Conservation (phyloP, 2,329 filamentous ascomycete species). For the Fusarium newnesense region DNA sequence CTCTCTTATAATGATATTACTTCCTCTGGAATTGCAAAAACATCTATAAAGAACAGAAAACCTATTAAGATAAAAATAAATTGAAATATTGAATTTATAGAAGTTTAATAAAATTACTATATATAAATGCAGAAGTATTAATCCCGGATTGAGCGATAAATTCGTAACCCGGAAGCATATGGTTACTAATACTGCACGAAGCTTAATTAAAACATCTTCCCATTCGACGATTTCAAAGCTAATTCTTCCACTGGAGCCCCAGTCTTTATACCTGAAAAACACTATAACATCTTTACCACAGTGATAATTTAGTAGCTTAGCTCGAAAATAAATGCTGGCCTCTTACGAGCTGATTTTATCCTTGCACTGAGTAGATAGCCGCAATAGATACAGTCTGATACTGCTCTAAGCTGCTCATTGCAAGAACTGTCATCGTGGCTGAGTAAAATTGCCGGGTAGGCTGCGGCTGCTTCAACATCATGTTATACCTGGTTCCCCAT, state of each 20-base stretch:
- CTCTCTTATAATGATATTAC: no score
- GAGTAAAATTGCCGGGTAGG: background rate
- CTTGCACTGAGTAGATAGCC: background rate
- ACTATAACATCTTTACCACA: no score
- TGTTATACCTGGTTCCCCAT: background rate
- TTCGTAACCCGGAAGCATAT: background rate
- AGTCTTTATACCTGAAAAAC: background rate
- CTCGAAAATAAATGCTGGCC: background rate
- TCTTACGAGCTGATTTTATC: background rate
- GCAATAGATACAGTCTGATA: background rate
- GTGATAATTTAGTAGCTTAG: no score
- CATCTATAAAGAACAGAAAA: no score
- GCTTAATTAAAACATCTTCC: background rate
- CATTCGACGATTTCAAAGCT: background rate
- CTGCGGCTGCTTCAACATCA: background rate
- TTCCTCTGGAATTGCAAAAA: no score
- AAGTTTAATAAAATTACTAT: no score
- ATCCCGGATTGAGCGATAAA: background rate
- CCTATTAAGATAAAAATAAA: no score
- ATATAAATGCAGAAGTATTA: background rate
- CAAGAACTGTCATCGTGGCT: no score
- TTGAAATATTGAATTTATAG: no score
- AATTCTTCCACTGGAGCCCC: background rate
- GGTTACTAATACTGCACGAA: background rate
- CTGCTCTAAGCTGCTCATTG: no score